Evolutionary conservation across 441 rosid genomes (phyloP), one percentile per base, ranked within the genome.

Genomic region (Geranium incanum): DNA sequence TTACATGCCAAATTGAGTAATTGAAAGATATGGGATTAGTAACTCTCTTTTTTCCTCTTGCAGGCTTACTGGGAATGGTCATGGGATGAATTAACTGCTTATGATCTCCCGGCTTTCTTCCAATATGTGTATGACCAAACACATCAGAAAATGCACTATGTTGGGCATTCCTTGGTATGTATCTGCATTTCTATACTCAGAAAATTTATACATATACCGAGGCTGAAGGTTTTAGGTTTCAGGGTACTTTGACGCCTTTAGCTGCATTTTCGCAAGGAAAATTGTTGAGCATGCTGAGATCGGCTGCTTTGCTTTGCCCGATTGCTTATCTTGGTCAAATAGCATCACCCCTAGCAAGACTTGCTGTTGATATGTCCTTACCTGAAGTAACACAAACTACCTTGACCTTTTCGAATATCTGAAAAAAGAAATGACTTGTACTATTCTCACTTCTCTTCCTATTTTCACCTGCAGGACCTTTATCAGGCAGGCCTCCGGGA

Each of bases 61-160:
- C 78, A 81, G 86, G 81, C 84, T 69, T 83, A 78, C 13, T 83
- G 86, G 86, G 84, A 83, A 60, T 83, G 86, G 84, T 81, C 86
- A 15, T 83, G 86, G 86, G 86, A 83, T 70, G 84, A 83, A 68
- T 62, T 81, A 65, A 72, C 50, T n/a, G 63, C 71, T 18, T 79
- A 81, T 48, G 86, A 81, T 77, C 76, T 79, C 64, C 52, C 86
- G 5, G 78, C 83, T 11, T 66, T 72, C 0, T 65, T 83, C 48
- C 75, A 79, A 36, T 68, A 73, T 59, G 78, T 83, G 70, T 75
- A 72, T 60, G 66, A 71, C 11, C 63, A 70, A 38, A 79, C 81
- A 21, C 77, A 79, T 59, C 75, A 79, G 75, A 77, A 71, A 18
- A 68, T 79, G 74, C 86, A 83, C 74, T 83, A 79, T 68, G 86